Evolutionary conservation across 192 early-diverging fungal genomes (phyloP).

Genomic region (Coemansia sp.): DNA sequence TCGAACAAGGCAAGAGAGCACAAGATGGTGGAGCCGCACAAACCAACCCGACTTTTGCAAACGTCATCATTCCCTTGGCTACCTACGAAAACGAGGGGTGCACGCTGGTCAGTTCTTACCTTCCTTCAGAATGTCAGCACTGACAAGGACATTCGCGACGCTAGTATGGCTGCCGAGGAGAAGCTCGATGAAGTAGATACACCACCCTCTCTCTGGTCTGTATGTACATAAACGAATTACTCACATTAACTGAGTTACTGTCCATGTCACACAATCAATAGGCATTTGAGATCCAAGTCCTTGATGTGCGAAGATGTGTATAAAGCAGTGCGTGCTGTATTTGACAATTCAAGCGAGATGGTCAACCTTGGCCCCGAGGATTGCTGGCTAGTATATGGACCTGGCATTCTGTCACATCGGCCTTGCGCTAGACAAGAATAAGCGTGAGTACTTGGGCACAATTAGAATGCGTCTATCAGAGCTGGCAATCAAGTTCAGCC

Average conservation of each 20-base stretch:
- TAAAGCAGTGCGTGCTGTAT: conserved; percentile 47
- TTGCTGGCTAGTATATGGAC: conserved; percentile 62
- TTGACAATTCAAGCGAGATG: conserved; percentile 40
- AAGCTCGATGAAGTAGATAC: conserved; percentile 17
- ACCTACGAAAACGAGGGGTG: conserved; percentile 32
- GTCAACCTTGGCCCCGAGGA: conserved; percentile 59
- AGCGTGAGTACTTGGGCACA: conserved; percentile 61
- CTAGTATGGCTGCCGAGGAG: conserved; percentile 65
- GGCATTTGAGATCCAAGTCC: conserved; percentile 63
- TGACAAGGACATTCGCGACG: conserved; percentile 67
- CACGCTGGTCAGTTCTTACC: conserved; percentile 20
- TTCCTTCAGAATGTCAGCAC: conserved; percentile 52
- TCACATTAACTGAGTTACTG: neutral
- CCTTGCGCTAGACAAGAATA: conserved; percentile 61
- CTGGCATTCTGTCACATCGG: conserved; percentile 71
- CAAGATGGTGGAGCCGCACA: conserved; percentile 37
- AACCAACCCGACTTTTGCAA: conserved; percentile 37
- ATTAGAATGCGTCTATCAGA: conserved; percentile 73
- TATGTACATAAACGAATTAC: neutral
- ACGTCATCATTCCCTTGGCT: conserved; percentile 36
- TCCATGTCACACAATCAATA: conserved; percentile 5
- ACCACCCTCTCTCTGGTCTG: neutral
- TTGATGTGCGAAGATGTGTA: conserved; percentile 66
- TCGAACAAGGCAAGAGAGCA: conserved; percentile 20
- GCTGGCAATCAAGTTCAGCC: conserved; percentile 68